A percentile compares a stretch with the other conserved stretches of the same genome.
These are phyloP conservation scores for Leucocoprinus sp. DNA, from an alignment of 768 basidiomycete genomes.

Conservation along the genomic window DNA sequence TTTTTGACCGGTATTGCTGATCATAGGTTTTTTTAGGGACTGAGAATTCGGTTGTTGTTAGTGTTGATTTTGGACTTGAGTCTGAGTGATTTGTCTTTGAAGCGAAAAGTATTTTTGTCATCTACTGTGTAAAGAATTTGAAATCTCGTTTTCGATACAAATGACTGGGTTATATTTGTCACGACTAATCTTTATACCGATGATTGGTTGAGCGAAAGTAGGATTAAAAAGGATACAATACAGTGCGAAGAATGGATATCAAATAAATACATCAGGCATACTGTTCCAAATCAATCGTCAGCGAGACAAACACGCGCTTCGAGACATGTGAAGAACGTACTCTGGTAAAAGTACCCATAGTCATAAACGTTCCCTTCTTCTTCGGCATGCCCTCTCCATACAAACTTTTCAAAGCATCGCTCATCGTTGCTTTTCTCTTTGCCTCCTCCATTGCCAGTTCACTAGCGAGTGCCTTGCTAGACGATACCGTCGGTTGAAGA, in stretches of 20 bases:
- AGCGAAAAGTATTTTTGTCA: too few relatives aligned
- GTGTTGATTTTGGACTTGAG: slow-evolving; percentile 2
- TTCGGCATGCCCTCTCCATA: slow-evolving; percentile 52
- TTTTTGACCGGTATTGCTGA: too few relatives aligned
- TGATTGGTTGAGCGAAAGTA: too few relatives aligned
- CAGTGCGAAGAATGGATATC: neutral
- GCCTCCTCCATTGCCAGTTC: slow-evolving; percentile 76
- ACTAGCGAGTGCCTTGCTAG: slow-evolving; percentile 58
- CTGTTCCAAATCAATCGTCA: slow-evolving; percentile 6
- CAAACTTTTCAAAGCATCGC: slow-evolving; percentile 75
- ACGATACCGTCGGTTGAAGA: slow-evolving; percentile 45
- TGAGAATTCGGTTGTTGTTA: slow-evolving; percentile 1
- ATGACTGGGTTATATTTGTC: too few relatives aligned
- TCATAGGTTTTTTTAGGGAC: neutral
- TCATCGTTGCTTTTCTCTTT: slow-evolving; percentile 80
- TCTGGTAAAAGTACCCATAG: slow-evolving; percentile 85
- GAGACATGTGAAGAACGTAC: slow-evolving; percentile 36
- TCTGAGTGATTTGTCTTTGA: too few relatives aligned
- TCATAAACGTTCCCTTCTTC: slow-evolving; percentile 84
- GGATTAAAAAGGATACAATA: too few relatives aligned
- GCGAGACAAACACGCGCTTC: neutral
- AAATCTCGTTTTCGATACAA: too few relatives aligned
- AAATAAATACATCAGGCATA: slow-evolving; percentile 14
- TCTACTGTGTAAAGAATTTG: too few relatives aligned
- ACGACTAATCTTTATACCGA: too few relatives aligned